Base-by-base conservation (phyloP, 2,329 filamentous ascomycete genomes). In the Colletotrichum echinochloae region DNA sequence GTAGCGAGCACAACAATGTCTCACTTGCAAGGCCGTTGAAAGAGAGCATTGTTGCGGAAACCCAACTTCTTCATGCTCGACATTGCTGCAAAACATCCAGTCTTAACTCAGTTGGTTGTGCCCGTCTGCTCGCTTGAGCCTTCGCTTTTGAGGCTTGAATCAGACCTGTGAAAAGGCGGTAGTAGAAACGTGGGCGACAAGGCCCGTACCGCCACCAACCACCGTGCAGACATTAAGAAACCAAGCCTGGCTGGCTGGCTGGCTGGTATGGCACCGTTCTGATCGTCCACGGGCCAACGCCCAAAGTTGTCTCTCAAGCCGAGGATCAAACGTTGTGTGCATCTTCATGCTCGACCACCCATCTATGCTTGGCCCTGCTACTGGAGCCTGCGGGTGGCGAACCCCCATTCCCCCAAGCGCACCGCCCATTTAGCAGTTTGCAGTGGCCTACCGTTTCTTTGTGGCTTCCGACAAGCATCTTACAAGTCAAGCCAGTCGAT, bases 41-140 rank as follows among this genome's bases (percentile, higher is more conserved):
- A 30, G 39, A 64, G 18, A 16, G 37, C 49, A 48, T 37, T 23
- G n/a, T 46, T 48, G 61, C 51, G n/a, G 28, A 33, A 56, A 37
- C 20, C 16, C 16, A 52, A 14, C 23, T n/a, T 33, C 14, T 14
- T 28, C 23, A 35, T 33, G 44, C 33, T 23, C 23, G 26, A 23
- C 23, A n/a, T 44, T 11, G 20, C 7, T 26, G 33, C 28, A 14
- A 51, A 30, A 5, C 49, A n/a, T n/a, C n/a, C 33, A 33, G 28
- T 52, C 28, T 18, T 3, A 52, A 5, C 7, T 14, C 16, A 33
- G 7, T n/a, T n/a, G n/a, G n/a, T n/a, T n/a, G n/a, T n/a, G n/a
- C n/a, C n/a, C n/a, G n/a, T 12, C 28, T 18, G 6, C 6, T 33
- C 26, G 26, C 16, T 18, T 28, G 20, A 16, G 16, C 28, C 49